A percentile compares a stretch with the other conserved stretches of the same genome.
phyloP scores from a whole-genome alignment of 441 rosid species.

The Pelargonium citronellum region DNA sequence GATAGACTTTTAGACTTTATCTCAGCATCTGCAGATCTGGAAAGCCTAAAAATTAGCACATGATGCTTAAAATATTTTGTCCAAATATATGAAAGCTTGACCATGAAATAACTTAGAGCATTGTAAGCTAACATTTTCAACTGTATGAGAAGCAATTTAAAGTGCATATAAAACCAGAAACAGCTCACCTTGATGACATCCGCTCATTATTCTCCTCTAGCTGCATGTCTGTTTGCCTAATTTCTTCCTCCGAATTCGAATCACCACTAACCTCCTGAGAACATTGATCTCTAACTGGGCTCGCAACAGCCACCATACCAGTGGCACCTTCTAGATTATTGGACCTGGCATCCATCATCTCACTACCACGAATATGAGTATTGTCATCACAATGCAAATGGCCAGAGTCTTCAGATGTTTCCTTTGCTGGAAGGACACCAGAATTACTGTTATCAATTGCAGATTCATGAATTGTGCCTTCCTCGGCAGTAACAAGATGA shows the following conservation, averaged over 20 bases:
- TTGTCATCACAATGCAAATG: conserved; percentile 18
- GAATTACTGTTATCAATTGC: conserved; percentile 19
- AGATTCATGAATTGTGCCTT: conserved; percentile 27
- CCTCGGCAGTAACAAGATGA: conserved; percentile 19
- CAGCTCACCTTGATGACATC: conserved; percentile 44
- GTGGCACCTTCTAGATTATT: conserved; percentile 18
- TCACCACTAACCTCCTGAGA: conserved; percentile 19
- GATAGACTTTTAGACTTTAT: conserved; percentile 35
- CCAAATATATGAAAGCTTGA: not conserved
- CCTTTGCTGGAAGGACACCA: conserved; percentile 16
- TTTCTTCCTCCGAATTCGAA: conserved; percentile 26
- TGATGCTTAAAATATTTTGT: conserved; percentile 15
- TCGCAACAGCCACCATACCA: conserved; percentile 22
- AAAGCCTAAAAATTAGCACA: conserved; percentile 37
- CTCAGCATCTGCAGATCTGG: conserved; percentile 41
- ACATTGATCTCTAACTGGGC: conserved; percentile 10
- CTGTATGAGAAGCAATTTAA: conserved; percentile 15
- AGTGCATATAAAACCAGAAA: conserved; percentile 19
- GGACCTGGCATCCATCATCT: conserved; percentile 23
- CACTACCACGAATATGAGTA: conserved; percentile 20
- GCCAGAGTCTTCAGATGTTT: conserved; percentile 16
- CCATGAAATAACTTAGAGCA: conserved; percentile 15
- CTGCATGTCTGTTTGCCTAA: conserved; percentile 25
- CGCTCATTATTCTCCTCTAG: conserved; percentile 28
- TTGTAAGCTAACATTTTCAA: conserved; percentile 16